Conservation (phyloP, 208 protist genomes). For the Leishmania guyanensis region DNA sequence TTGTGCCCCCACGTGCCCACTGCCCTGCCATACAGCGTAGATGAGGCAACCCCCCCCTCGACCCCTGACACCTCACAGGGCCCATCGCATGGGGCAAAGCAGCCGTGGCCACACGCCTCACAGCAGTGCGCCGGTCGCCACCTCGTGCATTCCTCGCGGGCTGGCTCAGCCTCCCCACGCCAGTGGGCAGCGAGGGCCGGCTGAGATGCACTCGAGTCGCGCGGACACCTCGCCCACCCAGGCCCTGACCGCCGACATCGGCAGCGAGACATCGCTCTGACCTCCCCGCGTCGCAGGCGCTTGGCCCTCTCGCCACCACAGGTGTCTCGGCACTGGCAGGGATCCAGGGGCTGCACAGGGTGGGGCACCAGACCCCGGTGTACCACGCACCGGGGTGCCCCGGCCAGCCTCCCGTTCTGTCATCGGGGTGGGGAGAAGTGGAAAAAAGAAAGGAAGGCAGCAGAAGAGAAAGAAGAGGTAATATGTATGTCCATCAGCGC, state of each 20-base stretch:
- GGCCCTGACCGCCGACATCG: too few species aligned
- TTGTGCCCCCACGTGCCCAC: not conserved
- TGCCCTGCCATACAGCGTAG: not conserved
- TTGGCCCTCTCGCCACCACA: too few species aligned
- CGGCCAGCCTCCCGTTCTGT: too few species aligned
- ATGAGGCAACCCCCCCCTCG: not conserved
- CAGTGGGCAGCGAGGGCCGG: not conserved
- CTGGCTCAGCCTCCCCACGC: not conserved
- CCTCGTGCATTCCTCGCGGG: not conserved
- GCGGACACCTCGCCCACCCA: not conserved
- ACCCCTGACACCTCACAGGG: not conserved
- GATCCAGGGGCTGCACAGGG: too few species aligned
- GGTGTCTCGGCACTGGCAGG: too few species aligned
- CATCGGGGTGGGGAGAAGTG: too few species aligned
- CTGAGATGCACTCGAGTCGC: not conserved
- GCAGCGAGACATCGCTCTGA: too few species aligned
- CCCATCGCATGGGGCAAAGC: not conserved
- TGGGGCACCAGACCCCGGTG: too few species aligned
- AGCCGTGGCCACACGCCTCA: not conserved
- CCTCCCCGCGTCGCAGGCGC: too few species aligned
- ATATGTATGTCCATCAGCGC: too few species aligned
- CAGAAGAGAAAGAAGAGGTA: too few species aligned
- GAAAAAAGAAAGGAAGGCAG: not conserved
- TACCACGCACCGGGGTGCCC: too few species aligned
- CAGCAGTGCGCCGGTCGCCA: not conserved